These are phyloP conservation scores for Cercis canadensis DNA, from an alignment of 306 rosid species.

Conservation along the genomic window DNA sequence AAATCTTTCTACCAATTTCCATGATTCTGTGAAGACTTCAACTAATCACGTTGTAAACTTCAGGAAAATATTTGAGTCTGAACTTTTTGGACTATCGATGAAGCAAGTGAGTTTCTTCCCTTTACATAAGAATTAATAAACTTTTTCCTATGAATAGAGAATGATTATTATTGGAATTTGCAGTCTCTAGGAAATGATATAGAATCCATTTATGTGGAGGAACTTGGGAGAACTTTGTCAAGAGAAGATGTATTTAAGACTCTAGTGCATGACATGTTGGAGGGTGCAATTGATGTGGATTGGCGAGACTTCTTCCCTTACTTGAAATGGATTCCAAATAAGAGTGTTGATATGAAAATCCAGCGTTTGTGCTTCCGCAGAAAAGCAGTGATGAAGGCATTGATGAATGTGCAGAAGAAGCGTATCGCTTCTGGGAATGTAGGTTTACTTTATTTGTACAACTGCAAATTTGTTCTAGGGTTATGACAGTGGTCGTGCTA, in stretches of 20 bases:
- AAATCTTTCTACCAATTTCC: slow-evolving; percentile 53
- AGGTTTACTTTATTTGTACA: neutral
- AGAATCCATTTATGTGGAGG: slow-evolving; percentile 73
- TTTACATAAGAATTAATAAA: neutral
- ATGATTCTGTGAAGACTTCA: slow-evolving; percentile 50
- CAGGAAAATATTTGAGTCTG: slow-evolving; percentile 61
- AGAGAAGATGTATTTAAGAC: slow-evolving; percentile 60
- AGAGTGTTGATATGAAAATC: slow-evolving; percentile 57
- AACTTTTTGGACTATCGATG: slow-evolving; percentile 76
- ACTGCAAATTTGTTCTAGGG: neutral
- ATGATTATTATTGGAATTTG: slow-evolving; percentile 18
- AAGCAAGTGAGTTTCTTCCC: slow-evolving; percentile 64
- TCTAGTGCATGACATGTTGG: slow-evolving; percentile 80
- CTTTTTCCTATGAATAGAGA: neutral
- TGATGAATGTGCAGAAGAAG: slow-evolving; percentile 65
- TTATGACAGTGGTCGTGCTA: slow-evolving; percentile 5
- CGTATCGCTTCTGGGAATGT: slow-evolving; percentile 84
- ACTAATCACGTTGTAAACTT: slow-evolving; percentile 64
- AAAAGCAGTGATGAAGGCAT: slow-evolving; percentile 62
- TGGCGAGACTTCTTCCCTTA: slow-evolving; percentile 99
- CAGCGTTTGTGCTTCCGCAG: slow-evolving; percentile 43
- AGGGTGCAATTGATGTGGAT: slow-evolving; percentile 95
- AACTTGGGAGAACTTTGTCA: slow-evolving; percentile 52
- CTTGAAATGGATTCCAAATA: slow-evolving; percentile 91
- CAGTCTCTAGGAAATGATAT: slow-evolving; percentile 76